Conservation (phyloP, 129 eudicot species). For the Flaveria sonorensis region DNA sequence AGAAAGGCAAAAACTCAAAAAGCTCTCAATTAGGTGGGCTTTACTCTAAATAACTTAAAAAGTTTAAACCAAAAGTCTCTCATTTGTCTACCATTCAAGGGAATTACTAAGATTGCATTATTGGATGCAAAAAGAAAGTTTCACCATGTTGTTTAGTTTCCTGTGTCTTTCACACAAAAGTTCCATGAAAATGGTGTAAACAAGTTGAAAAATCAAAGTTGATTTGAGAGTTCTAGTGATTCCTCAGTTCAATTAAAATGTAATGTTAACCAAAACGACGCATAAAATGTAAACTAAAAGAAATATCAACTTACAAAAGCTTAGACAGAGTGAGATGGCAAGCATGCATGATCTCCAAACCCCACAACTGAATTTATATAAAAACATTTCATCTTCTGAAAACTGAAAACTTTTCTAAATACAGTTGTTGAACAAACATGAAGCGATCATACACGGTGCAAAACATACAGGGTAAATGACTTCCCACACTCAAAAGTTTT, state of each 20-base stretch:
- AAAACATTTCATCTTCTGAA: constrained; percentile 16
- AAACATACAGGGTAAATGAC: background rate
- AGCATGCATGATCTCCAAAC: constrained; percentile 45
- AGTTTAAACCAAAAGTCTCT: background rate
- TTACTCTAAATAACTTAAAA: background rate
- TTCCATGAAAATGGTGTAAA: background rate
- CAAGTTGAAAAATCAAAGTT: too few relatives aligned
- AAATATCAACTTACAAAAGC: constrained; percentile 40
- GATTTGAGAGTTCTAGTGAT: too few relatives aligned
- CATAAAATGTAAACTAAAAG: background rate
- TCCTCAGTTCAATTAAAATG: too few relatives aligned
- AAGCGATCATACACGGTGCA: background rate
- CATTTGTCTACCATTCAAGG: background rate
- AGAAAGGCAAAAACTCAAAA: constrained; percentile 8
- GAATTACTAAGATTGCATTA: background rate
- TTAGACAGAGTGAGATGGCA: constrained; percentile 42
- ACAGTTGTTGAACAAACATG: background rate
- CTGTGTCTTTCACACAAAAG: constrained; percentile 2
- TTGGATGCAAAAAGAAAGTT: background rate
- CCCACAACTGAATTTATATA: constrained; percentile 37
- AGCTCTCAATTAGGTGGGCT: background rate
- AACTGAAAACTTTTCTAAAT: background rate
- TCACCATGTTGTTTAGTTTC: background rate
- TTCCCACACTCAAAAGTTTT: background rate
- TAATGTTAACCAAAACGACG: too few relatives aligned